These are phyloP conservation scores for Stentor coeruleus DNA, from an alignment of 73 alveolate genomes.

Conservation along the genomic window DNA sequence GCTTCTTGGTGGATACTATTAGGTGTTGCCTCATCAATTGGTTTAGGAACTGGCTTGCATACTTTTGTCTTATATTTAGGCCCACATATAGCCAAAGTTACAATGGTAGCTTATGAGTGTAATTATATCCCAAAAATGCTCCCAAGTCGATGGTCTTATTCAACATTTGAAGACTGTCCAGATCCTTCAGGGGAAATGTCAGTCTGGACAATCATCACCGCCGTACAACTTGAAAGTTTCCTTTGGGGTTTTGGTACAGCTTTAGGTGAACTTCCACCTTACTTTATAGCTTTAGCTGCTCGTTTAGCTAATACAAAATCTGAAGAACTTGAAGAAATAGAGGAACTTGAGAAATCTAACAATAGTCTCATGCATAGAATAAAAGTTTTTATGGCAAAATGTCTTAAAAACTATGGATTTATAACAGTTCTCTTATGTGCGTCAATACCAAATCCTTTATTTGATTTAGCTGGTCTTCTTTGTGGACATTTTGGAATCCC, in stretches of 20 bases:
- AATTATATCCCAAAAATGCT: conserved; percentile 66
- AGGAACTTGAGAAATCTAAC: conserved; percentile 17
- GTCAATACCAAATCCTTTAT: conserved; percentile 85
- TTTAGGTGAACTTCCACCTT: conserved; percentile 90
- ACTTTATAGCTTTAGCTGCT: conserved; percentile 82
- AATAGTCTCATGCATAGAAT: conserved; percentile 45
- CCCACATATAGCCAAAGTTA: conserved; percentile 79
- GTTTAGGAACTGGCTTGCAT: conserved; percentile 90
- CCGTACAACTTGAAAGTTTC: conserved; percentile 73
- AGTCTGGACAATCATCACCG: conserved; percentile 40
- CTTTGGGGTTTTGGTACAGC: conserved; percentile 93
- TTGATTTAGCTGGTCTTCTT: conserved; percentile 83
- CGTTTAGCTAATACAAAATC: conserved; percentile 56
- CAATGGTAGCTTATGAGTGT: conserved; percentile 80
- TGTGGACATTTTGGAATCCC: conserved; percentile 87
- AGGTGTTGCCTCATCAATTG: conserved; percentile 83
- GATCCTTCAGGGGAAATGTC: conserved; percentile 43
- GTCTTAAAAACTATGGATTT: conserved; percentile 71
- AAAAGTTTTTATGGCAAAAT: conserved; percentile 48
- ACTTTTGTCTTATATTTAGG: conserved; percentile 90
- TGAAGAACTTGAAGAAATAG: conserved; percentile 66
- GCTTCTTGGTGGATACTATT: conserved; percentile 63
- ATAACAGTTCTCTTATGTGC: conserved; percentile 73
- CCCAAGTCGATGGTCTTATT: conserved; percentile 67
- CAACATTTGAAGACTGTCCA: conserved; percentile 51